A percentile compares a stretch with the other conserved stretches of the same genome.
phyloP scores from a whole-genome alignment of 108 stramenopile species.

The Cafeteria roenbergensis region DNA sequence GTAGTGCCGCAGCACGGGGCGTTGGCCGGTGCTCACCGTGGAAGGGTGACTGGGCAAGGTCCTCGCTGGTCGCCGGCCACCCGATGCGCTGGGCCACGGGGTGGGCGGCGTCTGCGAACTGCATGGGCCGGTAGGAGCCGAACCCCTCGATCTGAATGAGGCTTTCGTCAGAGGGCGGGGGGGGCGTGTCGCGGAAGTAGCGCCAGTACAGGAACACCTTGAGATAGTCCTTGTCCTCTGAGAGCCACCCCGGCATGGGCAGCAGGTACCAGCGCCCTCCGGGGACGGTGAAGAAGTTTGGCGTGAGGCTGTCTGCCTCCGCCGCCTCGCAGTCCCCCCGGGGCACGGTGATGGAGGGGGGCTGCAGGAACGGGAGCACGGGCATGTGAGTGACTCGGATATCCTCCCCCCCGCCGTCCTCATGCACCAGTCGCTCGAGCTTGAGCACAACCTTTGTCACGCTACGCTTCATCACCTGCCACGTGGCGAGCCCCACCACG shows the following conservation, averaged over 20 bases:
- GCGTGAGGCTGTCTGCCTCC: background rate
- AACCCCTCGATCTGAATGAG: slow-evolving; percentile 9
- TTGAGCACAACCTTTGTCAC: no score
- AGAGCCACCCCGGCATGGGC: background rate
- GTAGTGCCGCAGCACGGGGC: no score
- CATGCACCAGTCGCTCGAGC: no score
- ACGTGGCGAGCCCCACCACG: no score
- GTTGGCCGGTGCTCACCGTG: no score
- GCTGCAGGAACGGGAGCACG: no score
- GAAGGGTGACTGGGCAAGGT: no score
- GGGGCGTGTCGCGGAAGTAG: background rate
- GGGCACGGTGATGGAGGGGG: no score
- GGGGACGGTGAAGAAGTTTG: background rate
- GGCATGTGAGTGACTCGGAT: no score
- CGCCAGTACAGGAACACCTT: background rate
- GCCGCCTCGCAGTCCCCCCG: background rate
- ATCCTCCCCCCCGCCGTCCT: no score
- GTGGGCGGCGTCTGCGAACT: background rate
- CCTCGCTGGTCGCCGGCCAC: no score
- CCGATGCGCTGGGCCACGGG: background rate
- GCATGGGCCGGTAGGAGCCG: background rate
- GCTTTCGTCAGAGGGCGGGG: background rate
- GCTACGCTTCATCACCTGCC: no score
- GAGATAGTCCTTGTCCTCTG: background rate
- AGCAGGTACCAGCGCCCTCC: background rate